phyloP scores from a whole-genome alignment of 2,329 filamentous ascomycete genomes.

The Sporothrix protearum region DNA sequence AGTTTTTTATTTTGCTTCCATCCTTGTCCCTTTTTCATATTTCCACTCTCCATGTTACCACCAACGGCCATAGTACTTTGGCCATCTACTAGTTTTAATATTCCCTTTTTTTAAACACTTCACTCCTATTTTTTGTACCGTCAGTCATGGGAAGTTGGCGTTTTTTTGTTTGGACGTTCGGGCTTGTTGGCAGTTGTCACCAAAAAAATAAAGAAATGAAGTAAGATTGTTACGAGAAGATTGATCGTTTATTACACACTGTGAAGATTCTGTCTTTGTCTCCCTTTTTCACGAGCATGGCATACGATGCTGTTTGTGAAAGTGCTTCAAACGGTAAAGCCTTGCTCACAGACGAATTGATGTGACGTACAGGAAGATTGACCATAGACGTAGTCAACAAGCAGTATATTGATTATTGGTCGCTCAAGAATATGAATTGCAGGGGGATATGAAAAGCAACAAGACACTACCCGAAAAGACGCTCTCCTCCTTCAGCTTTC shows the following conservation, averaged over 20 bases:
- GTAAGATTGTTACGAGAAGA: not conserved
- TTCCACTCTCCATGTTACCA: not conserved
- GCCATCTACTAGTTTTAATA: conserved; percentile 1
- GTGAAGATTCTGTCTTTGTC: not conserved
- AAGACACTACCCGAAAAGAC: not conserved
- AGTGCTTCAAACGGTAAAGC: too few species aligned
- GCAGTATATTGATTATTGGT: not conserved
- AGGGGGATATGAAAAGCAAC: not conserved
- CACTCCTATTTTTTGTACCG: not conserved
- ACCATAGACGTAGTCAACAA: not conserved
- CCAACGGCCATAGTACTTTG: not conserved
- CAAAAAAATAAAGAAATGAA: not conserved
- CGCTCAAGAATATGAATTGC: not conserved
- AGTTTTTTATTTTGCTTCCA: not conserved
- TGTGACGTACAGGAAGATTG: too few species aligned
- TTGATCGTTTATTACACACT: not conserved
- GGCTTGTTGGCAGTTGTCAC: conserved; percentile 12
- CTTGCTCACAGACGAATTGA: too few species aligned
- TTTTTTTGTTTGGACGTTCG: conserved; percentile 14
- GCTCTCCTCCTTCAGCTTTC: not conserved
- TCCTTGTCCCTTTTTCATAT: not conserved
- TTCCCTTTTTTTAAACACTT: not conserved
- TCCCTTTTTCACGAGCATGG: too few species aligned
- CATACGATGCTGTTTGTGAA: too few species aligned
- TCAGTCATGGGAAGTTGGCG: conserved; percentile 17